These are phyloP conservation scores for Vitis rupestris DNA, from an alignment of 164 flowering plant species.

Conservation along the genomic window DNA sequence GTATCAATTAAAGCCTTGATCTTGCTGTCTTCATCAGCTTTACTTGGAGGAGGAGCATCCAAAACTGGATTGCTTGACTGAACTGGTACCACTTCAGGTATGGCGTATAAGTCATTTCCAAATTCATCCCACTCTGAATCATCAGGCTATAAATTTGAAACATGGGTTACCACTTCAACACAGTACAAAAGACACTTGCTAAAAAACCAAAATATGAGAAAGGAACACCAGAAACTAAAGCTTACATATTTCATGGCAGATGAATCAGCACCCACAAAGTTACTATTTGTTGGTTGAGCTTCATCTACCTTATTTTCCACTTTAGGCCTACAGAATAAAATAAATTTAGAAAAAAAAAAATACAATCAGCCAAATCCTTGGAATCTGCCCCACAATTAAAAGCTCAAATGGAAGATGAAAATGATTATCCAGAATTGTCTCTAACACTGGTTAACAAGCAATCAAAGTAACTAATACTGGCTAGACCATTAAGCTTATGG, in stretches of 20 bases:
- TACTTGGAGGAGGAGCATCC: slow-evolving; percentile 61
- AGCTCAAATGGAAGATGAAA: neutral
- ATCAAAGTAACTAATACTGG: too few relatives aligned
- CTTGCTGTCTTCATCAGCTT: slow-evolving; percentile 90
- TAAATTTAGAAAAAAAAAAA: neutral
- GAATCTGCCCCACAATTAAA: neutral
- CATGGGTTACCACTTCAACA: neutral
- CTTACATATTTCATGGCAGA: slow-evolving; percentile 63
- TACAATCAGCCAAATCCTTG: slow-evolving; percentile 8
- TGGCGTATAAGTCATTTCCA: slow-evolving; percentile 87
- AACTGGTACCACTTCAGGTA: slow-evolving; percentile 62
- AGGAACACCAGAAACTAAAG: neutral
- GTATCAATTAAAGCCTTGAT: slow-evolving; percentile 84
- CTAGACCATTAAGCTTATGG: too few relatives aligned
- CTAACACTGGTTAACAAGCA: too few relatives aligned
- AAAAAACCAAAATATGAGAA: neutral
- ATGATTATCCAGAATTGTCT: too few relatives aligned
- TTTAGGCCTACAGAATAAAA: slow-evolving; percentile 59
- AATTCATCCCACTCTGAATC: slow-evolving; percentile 92
- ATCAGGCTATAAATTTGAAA: slow-evolving; percentile 49
- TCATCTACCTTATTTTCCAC: slow-evolving; percentile 46
- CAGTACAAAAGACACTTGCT: neutral
- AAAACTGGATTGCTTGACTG: slow-evolving; percentile 44
- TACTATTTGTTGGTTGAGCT: slow-evolving; percentile 44
- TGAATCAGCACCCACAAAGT: slow-evolving; percentile 41